These are phyloP conservation scores for Cercospora sojina DNA, from an alignment of 2,329 filamentous ascomycete species.

Conservation along the genomic window DNA sequence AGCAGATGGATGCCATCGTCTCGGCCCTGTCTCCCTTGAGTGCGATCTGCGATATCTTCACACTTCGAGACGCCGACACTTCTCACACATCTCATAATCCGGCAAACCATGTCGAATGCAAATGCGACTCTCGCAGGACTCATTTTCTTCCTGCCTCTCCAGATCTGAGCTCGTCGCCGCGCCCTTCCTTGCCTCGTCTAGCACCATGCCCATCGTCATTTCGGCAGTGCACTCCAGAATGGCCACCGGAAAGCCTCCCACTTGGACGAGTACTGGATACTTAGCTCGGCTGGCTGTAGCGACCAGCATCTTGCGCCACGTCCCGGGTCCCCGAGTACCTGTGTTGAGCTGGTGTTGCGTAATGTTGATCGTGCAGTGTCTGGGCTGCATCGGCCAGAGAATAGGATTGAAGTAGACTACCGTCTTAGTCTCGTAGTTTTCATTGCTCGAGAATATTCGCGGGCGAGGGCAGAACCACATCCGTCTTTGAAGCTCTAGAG, in stretches of 20 bases:
- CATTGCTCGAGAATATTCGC: background rate
- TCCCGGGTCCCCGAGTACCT: background rate
- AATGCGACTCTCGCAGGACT: too few relatives aligned
- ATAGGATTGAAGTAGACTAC: constrained; percentile 2
- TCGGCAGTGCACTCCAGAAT: background rate
- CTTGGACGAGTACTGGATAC: background rate
- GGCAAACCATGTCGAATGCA: background rate
- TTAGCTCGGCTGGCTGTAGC: background rate
- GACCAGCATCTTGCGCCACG: constrained; percentile 3
- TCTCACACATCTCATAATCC: background rate
- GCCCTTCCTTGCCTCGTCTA: constrained; percentile 1
- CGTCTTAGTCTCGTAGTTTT: background rate
- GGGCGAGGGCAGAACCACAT: background rate
- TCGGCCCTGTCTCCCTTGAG: background rate
- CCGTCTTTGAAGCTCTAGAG: background rate
- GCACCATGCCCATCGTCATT: background rate
- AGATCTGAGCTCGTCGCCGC: background rate
- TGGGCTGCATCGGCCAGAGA: background rate
- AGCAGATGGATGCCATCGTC: background rate
- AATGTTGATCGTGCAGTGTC: background rate
- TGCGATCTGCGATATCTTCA: background rate
- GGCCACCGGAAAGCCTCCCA: background rate
- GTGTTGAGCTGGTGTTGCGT: background rate
- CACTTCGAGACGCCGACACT: background rate
- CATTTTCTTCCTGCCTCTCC: too few relatives aligned